Evolutionary conservation across 768 basidiomycete species (phyloP).

Genomic region (Pleurotus pulmonarius): DNA sequence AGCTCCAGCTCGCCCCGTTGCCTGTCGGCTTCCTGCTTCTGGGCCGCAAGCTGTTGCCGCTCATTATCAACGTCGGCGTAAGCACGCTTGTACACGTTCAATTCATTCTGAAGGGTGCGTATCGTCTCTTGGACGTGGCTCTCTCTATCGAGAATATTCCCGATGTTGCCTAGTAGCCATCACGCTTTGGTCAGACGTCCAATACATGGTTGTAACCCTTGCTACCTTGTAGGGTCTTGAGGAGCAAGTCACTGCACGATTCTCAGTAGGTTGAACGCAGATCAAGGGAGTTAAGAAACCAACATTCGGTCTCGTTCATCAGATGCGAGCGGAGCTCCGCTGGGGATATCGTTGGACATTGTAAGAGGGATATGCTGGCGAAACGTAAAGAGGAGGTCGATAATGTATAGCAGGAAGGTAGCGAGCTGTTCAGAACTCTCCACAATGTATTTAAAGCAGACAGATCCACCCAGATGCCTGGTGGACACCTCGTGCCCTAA

Average conservation of each 20-base stretch:
- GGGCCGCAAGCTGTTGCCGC: constrained; percentile 21
- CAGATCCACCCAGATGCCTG: no score
- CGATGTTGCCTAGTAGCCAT: constrained; percentile 41
- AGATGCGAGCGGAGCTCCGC: background rate
- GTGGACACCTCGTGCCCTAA: no score
- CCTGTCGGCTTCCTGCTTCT: constrained; percentile 32
- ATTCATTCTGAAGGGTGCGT: constrained; percentile 34
- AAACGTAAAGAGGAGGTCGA: background rate
- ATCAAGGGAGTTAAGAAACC: background rate
- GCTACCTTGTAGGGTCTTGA: constrained; percentile 35
- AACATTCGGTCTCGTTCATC: constrained; percentile 1
- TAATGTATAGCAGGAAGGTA: no score
- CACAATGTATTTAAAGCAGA: no score
- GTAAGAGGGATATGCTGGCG: background rate
- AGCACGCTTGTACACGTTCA: constrained; percentile 39
- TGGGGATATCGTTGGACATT: background rate
- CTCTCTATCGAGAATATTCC: constrained; percentile 30
- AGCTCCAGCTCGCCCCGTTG: constrained; percentile 35
- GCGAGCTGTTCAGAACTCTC: no score
- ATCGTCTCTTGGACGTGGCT: constrained; percentile 24
- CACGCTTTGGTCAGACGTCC: no score
- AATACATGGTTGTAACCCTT: no score
- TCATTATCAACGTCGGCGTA: constrained; percentile 34
- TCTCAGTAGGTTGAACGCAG: background rate
- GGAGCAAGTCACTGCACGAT: constrained; percentile 18